A percentile compares a stretch with the other conserved stretches of the same genome.
These are phyloP conservation scores for Triticum turgidum DNA, from an alignment of 176 grass and related monocot genomes.

Conservation along the genomic window DNA sequence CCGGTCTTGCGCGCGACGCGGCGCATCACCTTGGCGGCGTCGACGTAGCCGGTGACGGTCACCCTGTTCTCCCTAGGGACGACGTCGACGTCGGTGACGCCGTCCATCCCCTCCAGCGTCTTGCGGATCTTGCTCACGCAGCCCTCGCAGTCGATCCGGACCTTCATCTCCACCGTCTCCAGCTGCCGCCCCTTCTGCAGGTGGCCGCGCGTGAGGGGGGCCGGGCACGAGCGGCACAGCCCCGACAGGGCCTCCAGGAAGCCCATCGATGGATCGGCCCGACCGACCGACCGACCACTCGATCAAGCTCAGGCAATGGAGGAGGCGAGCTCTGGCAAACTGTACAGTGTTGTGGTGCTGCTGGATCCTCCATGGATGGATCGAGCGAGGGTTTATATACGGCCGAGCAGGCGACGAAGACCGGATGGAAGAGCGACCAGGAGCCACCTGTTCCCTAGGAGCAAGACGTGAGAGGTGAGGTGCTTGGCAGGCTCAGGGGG, in stretches of 20 bases:
- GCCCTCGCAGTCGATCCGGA: conserved; percentile 30
- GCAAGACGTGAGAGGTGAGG: not conserved
- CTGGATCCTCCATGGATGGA: not conserved
- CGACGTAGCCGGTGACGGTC: conserved; percentile 54
- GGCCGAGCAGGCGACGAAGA: not conserved
- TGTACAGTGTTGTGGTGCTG: not conserved
- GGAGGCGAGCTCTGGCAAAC: not conserved
- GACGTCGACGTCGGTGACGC: conserved; percentile 17
- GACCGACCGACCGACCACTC: not conserved
- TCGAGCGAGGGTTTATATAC: not conserved
- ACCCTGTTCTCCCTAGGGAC: conserved; percentile 47
- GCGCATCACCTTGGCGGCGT: conserved; percentile 44
- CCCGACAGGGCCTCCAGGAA: not conserved
- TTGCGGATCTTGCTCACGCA: conserved; percentile 22
- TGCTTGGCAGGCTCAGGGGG: not conserved
- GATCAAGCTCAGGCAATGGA: not conserved
- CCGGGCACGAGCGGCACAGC: not conserved
- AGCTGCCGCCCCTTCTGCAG: not conserved
- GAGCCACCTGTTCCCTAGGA: conserved; percentile 19
- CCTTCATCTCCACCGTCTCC: conserved; percentile 38
- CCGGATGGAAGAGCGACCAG: not conserved
- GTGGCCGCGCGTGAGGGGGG: not conserved
- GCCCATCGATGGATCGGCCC: not conserved
- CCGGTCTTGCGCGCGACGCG: conserved; percentile 43
- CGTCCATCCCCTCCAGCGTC: conserved; percentile 12